Evolutionary conservation across 2,329 filamentous ascomycete genomes (phyloP).

Genomic region (Cadophora sp.): DNA sequence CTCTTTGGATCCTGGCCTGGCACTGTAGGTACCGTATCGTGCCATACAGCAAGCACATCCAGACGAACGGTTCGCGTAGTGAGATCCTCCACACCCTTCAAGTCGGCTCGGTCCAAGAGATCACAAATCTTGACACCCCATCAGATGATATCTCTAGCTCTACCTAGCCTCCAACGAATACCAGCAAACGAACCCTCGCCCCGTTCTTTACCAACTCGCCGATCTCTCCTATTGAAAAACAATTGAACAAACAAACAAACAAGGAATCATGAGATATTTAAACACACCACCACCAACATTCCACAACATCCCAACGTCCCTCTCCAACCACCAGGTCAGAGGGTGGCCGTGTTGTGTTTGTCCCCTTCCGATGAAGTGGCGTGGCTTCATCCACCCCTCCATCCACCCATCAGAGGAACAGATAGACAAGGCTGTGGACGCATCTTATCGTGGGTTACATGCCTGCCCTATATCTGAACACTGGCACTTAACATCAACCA

Average conservation of each 20-base stretch:
- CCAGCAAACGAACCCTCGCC: no score
- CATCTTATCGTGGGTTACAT: neutral
- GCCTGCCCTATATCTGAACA: slow-evolving; percentile 18
- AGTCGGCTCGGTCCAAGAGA: neutral
- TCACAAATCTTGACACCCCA: slow-evolving; percentile 7
- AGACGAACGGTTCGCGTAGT: slow-evolving; percentile 15
- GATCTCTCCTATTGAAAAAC: neutral
- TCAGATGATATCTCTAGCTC: slow-evolving; percentile 23
- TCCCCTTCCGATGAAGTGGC: slow-evolving; percentile 7
- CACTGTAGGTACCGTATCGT: no score
- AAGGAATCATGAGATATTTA: neutral
- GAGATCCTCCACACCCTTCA: slow-evolving; percentile 11
- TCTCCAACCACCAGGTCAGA: slow-evolving; percentile 25
- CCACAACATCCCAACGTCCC: neutral
- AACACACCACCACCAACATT: neutral
- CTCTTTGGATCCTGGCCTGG: no score
- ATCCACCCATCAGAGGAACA: neutral
- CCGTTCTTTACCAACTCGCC: no score
- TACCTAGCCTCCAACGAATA: neutral
- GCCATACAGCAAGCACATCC: neutral
- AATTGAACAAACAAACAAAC: neutral
- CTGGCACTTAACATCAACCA: slow-evolving; percentile 17
- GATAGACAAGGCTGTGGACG: slow-evolving; percentile 2
- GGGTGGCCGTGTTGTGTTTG: neutral
- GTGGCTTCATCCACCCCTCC: slow-evolving; percentile 1